Base-by-base conservation (phyloP, 139 green algal genomes). In the Chlorella sp. region DNA sequence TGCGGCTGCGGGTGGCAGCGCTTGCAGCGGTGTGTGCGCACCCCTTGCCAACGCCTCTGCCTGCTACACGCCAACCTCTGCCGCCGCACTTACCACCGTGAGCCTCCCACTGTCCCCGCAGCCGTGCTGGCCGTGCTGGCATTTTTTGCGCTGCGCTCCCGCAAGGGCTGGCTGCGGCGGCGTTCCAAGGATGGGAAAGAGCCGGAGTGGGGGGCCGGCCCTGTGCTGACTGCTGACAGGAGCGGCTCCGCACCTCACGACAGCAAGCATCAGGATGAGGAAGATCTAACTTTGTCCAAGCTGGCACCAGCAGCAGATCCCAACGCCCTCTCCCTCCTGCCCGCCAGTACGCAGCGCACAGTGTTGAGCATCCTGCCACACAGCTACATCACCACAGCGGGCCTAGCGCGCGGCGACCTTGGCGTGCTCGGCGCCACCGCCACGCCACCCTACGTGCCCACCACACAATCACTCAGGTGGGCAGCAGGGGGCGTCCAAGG, bases 371-470 rank as follows among this genome's bases (percentile, higher is more conserved):
- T 66, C 24, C 79, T 85, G 28, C 79, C 79, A 4, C 2, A 85
- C 48, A 85, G 79, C 79, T 85, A 85, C 48, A 64, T 85, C 48
- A 85, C 42, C 14, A 85, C 79, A 16, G 57, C 14, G 53, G 79
- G 79, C 42, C 2, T 11, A 28, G 2, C 28, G 32, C n/a, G 75
- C 16, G 16, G 36, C 34, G 75, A 39, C 75, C 75, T 12, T 34
- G 11, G 75, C 12, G 75, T 34, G 0, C 75, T 34, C 0, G 19
- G 34, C 14, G 34, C 34, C 34, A 81, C 16, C 15, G 1, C 12
- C n/a, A 24, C 75, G 0, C 14, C 75, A 42, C 36, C 75, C 75
- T 81, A 5, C 1, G 30, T 30, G 30, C 32, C 42, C 57, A 68
- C 79, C 24, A 42, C 42, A 19, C 42, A 64, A 48, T 32, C 79